These are phyloP conservation scores for Coniella vitis DNA, from an alignment of 2,329 filamentous ascomycete species.

Conservation along the genomic window DNA sequence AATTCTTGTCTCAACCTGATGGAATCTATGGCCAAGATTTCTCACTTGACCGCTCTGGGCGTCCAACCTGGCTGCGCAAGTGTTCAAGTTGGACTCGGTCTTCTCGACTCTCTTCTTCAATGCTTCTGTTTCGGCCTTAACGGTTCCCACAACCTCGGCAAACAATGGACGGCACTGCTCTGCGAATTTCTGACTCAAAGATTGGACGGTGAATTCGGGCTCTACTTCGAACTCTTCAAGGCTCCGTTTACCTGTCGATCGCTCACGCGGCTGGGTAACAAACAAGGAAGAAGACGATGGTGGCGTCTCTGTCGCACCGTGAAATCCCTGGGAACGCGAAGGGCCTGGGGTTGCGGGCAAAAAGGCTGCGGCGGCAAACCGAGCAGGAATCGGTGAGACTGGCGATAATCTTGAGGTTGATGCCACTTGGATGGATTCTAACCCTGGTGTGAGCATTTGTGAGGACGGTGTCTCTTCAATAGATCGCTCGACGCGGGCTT, in stretches of 20 bases:
- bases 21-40: too few species aligned
- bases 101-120: neutral
- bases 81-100: too few species aligned
- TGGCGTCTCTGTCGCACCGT: neutral
- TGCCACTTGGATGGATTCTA: neutral
- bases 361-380: neutral
- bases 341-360: neutral
- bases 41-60: too few species aligned
- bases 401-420: neutral
- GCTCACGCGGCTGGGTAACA: neutral
- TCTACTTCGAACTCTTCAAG: neutral
- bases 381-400: neutral
- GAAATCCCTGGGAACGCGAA: neutral
- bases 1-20: too few species aligned
- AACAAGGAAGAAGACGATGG: neutral
- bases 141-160: neutral
- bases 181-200: too few species aligned
- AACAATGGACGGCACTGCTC: too few species aligned
- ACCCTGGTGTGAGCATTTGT: neutral
- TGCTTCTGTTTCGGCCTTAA: neutral
- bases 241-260: neutral
- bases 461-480: neutral
- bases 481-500: neutral
- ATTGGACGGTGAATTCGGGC: neutral
- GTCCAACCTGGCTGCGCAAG: too few species aligned